phyloP scores from a whole-genome alignment of 768 basidiomycete genomes.

The Dendrothele bispora region DNA sequence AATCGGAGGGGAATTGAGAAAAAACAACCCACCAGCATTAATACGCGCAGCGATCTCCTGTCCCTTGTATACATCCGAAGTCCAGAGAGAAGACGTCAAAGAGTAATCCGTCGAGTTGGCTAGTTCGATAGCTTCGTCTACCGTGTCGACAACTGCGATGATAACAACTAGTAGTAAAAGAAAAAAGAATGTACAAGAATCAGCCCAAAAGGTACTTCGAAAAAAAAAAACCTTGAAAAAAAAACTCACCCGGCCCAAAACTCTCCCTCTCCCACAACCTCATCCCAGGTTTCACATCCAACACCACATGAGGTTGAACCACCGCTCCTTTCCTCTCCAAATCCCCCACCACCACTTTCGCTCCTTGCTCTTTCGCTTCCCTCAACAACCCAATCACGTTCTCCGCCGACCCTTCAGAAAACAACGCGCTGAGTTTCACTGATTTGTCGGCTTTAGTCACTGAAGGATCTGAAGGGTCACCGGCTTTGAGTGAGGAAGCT shows the following conservation, averaged over 20 bases:
- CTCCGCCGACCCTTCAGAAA: slow-evolving; percentile 44
- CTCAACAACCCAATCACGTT: slow-evolving; percentile 42
- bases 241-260: slow-evolving; percentile 55
- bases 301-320: slow-evolving; percentile 53
- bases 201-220: neutral
- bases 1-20: too few species aligned
- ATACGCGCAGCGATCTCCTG: slow-evolving; percentile 47
- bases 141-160: slow-evolving; percentile 43
- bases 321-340: slow-evolving; percentile 35
- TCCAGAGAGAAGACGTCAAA: slow-evolving; percentile 53
- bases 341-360: slow-evolving; percentile 47
- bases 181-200: neutral
- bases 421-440: slow-evolving; percentile 37
- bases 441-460: slow-evolving; percentile 18
- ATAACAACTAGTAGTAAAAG: slow-evolving; percentile 33
- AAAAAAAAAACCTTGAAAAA: neutral
- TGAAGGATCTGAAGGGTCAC: slow-evolving; percentile 33
- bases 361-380: slow-evolving; percentile 45
- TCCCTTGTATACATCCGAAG: slow-evolving; percentile 41
- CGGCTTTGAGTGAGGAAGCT: slow-evolving; percentile 35
- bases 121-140: slow-evolving; percentile 54
- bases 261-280: slow-evolving; percentile 57
- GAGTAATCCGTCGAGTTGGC: slow-evolving; percentile 57
- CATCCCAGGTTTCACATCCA: slow-evolving; percentile 49
- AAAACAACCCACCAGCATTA: slow-evolving; percentile 39